Base-by-base conservation (phyloP, 2,329 filamentous ascomycete genomes). In the Periglandula ipomoeae region DNA sequence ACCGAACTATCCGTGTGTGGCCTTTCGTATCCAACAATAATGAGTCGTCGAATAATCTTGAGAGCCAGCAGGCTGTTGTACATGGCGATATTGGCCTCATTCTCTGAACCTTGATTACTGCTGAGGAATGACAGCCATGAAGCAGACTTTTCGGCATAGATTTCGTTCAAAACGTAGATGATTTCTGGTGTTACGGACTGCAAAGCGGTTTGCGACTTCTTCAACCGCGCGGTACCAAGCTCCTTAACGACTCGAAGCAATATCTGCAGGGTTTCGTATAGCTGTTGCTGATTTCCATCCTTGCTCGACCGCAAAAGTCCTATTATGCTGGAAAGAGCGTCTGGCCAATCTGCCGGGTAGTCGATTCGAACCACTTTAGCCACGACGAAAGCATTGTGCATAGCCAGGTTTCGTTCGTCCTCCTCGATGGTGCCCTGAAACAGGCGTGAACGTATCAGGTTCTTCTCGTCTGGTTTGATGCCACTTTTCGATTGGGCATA, bases 231-330 rank as follows among this genome's bases (percentile, higher is more conserved):
- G 0, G 87, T 90, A 1, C 87, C 83, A 5, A 97, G 72, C 64
- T 97, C 93, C 68, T 97, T 98, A 60, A 95, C 82, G 24, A 95
- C 82, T 43, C 91, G 85, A 13, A 97, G 73, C 10, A 96, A 72
- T 11, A 95, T 81, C 46, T 88, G 74, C 39, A 97, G 75, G 7
- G 82, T 78, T 43, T 89, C 82, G 22, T 80, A 75, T 3, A 95
- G 78, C 48, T 85, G 82, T 11, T 84, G 61, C 39, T 81, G 79
- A 55, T 83, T 80, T 8, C 75, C 73, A 50, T 76, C 69, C 48
- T 56, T 60, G 27, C 57, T 59, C 1, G 63, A 63, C 48, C 85
- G 81, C 30, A 95, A 73, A 24, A 84, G 71, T 23, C 75, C 70
- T 43, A 87, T 78, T 8, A 91, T 65, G n/a, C 65, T 72, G 15